Base-by-base conservation (phyloP, 129 eudicot species). In the Tagetes erecta region DNA sequence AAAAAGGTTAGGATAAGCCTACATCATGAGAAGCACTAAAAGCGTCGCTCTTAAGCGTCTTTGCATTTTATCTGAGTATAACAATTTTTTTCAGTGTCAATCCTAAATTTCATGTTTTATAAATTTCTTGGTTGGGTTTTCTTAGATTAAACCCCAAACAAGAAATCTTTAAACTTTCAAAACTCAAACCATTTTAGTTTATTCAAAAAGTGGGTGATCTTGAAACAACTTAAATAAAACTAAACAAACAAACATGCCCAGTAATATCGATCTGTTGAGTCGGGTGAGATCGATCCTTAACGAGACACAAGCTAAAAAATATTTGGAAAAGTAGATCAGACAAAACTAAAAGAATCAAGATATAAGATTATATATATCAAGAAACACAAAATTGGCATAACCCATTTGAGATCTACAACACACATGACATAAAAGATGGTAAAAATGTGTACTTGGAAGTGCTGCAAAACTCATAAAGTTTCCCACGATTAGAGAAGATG, bases 401-500 rank as follows among this genome's bases (percentile, higher is more conserved):
- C 73, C 78, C 60, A 55, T 38, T 14, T 72, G 74, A 79, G 83
- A 79, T 79, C 83, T 79, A 39, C 27, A 38, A 2, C 4, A 77
- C 55, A 47, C 57, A 62, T 11, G 37, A 20, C 7, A 68, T 3
- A 0, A 75, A 52, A 71, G 53, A 59, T 3, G 52, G 42, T 46
- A 67, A 50, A 78, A 55, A 62, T 51, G 78, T 59, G 56, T 85
- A 88, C 94, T 85, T 88, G 82, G 94, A 85, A 36, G 84, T 74
- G 77, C 94, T 88, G 82, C 92, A 90, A 74, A 87, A 90, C 75
- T 90, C 96, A 83, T 92, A 79, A 47, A 79, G 83, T 38, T 79
- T 79, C 56, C 83, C 83, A 65, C 83, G 77, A 42, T 76, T 86
- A 5, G 98, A 92, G 80, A 92, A 92, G 85, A 92, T 89, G 34